Conservation (phyloP, 1,284 basidiomycete genomes). For the Naganishia liquefaciens region DNA sequence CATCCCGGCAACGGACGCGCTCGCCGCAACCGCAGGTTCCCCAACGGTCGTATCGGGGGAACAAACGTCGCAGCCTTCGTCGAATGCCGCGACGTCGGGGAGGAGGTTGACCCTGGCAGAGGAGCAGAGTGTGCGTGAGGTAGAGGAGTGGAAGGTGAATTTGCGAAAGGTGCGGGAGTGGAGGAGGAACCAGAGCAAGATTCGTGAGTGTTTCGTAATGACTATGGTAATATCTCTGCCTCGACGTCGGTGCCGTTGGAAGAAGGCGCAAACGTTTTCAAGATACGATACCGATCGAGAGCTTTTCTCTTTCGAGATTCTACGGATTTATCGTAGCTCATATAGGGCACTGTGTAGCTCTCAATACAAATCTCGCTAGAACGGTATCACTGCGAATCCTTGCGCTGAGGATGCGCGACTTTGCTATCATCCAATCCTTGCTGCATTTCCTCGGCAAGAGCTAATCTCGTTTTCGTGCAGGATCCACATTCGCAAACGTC, state of each 20-base stretch:
- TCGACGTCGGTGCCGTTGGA: too few relatives aligned
- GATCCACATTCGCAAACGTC: constrained; percentile 32
- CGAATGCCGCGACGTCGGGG: neutral
- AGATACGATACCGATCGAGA: too few relatives aligned
- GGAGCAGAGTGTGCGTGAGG: constrained; percentile 16
- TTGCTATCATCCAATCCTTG: constrained; percentile 34
- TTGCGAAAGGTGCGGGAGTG: constrained; percentile 46
- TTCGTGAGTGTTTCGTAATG: constrained; percentile 44
- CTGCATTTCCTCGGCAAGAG: constrained; percentile 31
- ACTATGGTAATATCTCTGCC: neutral
- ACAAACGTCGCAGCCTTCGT: neutral
- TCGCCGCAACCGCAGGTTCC: constrained; percentile 10
- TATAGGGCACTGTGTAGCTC: too few relatives aligned
- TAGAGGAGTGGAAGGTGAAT: constrained; percentile 48
- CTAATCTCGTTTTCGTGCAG: constrained; percentile 30
- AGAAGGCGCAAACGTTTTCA: neutral
- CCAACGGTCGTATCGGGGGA: constrained; percentile 1
- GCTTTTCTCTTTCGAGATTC: too few relatives aligned
- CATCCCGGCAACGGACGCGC: constrained; percentile 10
- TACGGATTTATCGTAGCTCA: too few relatives aligned
- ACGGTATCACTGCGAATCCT: too few relatives aligned
- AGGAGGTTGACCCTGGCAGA: constrained; percentile 15
- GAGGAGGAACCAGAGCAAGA: constrained; percentile 40
- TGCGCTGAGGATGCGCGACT: too few relatives aligned
- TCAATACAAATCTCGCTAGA: too few relatives aligned